phyloP scores from a whole-genome alignment of 805 yeast genomes.

The Saccharomycopsis sp. region DNA sequence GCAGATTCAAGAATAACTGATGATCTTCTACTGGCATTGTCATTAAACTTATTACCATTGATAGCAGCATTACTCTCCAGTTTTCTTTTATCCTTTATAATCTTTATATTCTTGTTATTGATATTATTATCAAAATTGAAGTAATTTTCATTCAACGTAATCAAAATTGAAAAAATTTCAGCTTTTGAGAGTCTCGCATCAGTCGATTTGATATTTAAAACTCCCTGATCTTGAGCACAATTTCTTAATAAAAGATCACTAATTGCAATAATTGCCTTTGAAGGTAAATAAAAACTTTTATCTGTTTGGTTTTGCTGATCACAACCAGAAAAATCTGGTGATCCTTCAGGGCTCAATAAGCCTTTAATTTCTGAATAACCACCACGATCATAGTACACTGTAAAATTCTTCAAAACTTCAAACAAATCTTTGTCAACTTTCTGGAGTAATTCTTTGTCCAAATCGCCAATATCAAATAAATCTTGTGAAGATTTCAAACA shows the following conservation, averaged over 20 bases:
- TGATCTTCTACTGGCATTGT: slow-evolving; percentile 13
- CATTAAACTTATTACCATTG: not conserved
- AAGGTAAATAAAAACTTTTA: slow-evolving; percentile 17
- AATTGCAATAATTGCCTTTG: slow-evolving; percentile 19
- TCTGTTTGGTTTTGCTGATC: not conserved
- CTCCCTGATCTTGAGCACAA: slow-evolving; percentile 10
- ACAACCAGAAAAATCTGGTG: not conserved
- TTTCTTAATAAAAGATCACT: slow-evolving; percentile 17
- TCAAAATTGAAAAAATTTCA: slow-evolving; percentile 19
- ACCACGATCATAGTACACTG: slow-evolving; percentile 20
- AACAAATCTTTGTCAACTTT: slow-evolving; percentile 20
- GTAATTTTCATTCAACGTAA: slow-evolving; percentile 21
- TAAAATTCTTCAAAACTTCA: slow-evolving; percentile 18
- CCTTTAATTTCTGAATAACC: slow-evolving; percentile 18
- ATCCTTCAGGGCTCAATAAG: slow-evolving; percentile 11
- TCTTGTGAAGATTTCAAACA: slow-evolving; percentile 15
- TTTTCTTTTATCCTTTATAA: slow-evolving; percentile 11
- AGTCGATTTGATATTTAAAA: slow-evolving; percentile 5
- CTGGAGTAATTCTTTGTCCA: slow-evolving; percentile 18
- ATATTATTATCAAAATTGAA: slow-evolving; percentile 22
- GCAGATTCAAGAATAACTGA: slow-evolving; percentile 13
- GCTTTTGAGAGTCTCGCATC: slow-evolving; percentile 14
- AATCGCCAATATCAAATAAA: slow-evolving; percentile 15
- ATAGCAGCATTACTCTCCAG: not conserved
- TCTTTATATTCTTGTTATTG: slow-evolving; percentile 13